Base-by-base conservation (phyloP, 2,329 filamentous ascomycete species). In the Trichoderma simmonsii region DNA sequence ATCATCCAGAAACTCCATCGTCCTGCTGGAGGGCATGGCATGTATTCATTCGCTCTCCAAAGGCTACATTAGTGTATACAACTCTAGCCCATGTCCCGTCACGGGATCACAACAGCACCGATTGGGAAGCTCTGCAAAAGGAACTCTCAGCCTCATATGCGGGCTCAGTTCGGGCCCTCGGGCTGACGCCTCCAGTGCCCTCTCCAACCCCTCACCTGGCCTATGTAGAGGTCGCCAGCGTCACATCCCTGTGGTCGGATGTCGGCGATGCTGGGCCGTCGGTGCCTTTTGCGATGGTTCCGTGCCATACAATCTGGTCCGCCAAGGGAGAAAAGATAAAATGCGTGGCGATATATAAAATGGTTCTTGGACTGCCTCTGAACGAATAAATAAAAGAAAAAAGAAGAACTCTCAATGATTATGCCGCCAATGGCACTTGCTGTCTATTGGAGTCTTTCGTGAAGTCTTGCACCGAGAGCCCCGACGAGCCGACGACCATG, bases 281-380 rank as follows among this genome's bases (percentile, higher is more conserved):
- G 28, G 18, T 75, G 65, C 57, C 73, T 0, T 72, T 75, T 60
- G 77, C 79, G 3, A 68, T 78, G 6, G 74, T 83, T 24, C 82
- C 82, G n/a, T 83, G 82, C 67, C 75, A 74, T 67, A 82, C 82
- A 6, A 76, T 83, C 12, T 82, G 81, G 81, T 79, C 79, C 9
- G 67, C 75, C 14, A 57, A 68, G 15, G 80, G 79, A 32, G 75
- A 81, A 68, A 80, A 78, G 34, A 71, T 84, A 24, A 75, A 75
- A 26, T 74, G 78, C 32, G 75, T 84, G 57, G 80, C 77, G n/a
- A 71, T 82, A 18, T 82, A 79, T 71, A 78, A 77, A 67, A 77
- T 73, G 21, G 48, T 6, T 8, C 28, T 70, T 24, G 36, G 14
- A 12, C 14, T n/a, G 12, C 28, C 30, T 11, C 14, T 24, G 11